Base-by-base conservation (phyloP, 108 stramenopile species). In the Nitzschia sp. region DNA sequence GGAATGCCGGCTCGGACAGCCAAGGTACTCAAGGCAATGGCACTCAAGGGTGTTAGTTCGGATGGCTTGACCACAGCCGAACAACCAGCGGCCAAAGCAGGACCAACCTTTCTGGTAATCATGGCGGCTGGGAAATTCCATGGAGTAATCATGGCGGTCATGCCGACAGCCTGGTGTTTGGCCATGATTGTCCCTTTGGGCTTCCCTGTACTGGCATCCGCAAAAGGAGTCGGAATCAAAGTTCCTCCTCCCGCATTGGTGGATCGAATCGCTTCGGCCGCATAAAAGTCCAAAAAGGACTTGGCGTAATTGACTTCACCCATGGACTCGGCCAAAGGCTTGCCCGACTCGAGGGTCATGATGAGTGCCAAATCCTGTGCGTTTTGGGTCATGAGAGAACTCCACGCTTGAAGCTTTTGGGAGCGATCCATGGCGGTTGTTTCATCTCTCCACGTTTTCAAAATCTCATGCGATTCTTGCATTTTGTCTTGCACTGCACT, bases 81-180 rank as follows among this genome's bases (percentile, higher is more conserved):
- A 79, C 93, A 94, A 6, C 97, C 97, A 1, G 94, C 91, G 11
- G 88, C 93, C 41, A 97, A 70, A 0, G 95, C 95, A 11, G 97
- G 97, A 39, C 79, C 94, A 2, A 81, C 86, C 68, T 97, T 97
- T n/a, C 94, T 83, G 10, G 97, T 94, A 26, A 98, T 87, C 98
- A 99, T 97, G 15, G 97, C 97, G 26, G 81, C 48, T 0, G 98
- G 98, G 72, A 98, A 99, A 77, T 99, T 99, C 97, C 97, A 98
- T 14, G 98, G 98, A 11, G 75, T 57, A 42, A 75, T 71, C 70
- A 82, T 65, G 37, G 70, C 82, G 11, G 65, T 43, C 15, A 96
- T 90, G 39, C 97, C 97, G 2, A 98, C 90, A 10, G 95, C 91
- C 75, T 97, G 84, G 6, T 92, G 82, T 9, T 82, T 62, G 9